Percentiles rank a stretch among this genome's conserved stretches.
Conservation (phyloP, 768 basidiomycete species). For the Podaxis pistillaris region DNA sequence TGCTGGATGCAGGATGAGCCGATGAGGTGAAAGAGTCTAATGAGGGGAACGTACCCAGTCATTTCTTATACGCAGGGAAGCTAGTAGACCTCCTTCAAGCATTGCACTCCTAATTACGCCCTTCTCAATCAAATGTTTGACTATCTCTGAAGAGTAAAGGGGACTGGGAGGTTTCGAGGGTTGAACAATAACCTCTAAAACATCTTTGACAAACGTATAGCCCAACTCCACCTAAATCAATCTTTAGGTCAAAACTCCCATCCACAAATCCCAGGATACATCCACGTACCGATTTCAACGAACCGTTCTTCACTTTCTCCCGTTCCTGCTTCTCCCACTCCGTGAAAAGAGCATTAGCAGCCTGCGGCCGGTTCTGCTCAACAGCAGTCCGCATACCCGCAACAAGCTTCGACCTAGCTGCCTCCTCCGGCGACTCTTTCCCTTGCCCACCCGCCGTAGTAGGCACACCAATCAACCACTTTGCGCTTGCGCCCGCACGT, state of each 20-base stretch:
- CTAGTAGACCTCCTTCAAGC: conserved; percentile 59
- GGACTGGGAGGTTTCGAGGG: conserved; percentile 22
- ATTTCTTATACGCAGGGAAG: conserved; percentile 45
- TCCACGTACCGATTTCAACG: not conserved
- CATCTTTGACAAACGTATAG: conserved; percentile 58
- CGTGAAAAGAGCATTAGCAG: conserved; percentile 59
- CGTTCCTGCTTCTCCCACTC: conserved; percentile 50
- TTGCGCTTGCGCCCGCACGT: conserved; percentile 34
- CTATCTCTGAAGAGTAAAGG: conserved; percentile 55
- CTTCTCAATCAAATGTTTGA: conserved; percentile 56
- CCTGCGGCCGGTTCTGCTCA: conserved; percentile 41
- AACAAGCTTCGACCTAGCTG: conserved; percentile 30
- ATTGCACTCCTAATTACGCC: conserved; percentile 58
- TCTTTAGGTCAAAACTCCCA: not conserved
- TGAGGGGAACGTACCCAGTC: conserved; percentile 62
- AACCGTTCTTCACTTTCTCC: conserved; percentile 17
- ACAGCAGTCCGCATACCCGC: conserved; percentile 38
- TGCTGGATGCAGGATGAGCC: conserved; percentile 26
- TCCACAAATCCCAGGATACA: not conserved
- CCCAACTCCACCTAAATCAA: conserved; percentile 17
- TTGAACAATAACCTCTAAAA: conserved; percentile 50
- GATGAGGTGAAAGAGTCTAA: not conserved
- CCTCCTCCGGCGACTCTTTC: conserved; percentile 18
- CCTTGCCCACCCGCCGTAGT: conserved; percentile 7
- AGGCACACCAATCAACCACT: conserved; percentile 40